Conservation (phyloP, 2,329 filamentous ascomycete species). For the Botrytis cinerea region DNA sequence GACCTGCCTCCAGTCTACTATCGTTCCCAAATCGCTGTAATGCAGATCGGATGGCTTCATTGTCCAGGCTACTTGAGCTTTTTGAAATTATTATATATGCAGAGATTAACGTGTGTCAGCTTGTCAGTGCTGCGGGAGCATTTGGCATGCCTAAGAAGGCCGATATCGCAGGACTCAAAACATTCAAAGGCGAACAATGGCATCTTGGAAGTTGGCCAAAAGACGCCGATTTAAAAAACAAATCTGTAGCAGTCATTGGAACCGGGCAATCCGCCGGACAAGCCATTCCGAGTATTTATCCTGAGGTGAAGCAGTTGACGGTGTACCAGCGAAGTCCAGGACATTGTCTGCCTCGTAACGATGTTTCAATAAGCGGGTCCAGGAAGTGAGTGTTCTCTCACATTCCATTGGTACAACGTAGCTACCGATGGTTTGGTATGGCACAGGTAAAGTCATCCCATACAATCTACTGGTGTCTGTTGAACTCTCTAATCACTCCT, state of each 20-base stretch:
- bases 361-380: background rate
- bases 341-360: conserved; percentile 2
- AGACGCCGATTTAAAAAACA: conserved; percentile 9
- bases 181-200: conserved; percentile 10
- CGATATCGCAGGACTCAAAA: background rate
- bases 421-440: conserved; percentile 1
- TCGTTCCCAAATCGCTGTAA: background rate
- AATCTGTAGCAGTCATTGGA: conserved; percentile 11
- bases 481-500: background rate
- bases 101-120: conserved; percentile 1
- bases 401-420: conserved; percentile 4
- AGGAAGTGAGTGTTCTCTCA: conserved; percentile 11
- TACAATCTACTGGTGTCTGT: background rate
- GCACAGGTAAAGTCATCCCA: background rate
- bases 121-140: conserved; percentile 1
- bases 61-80: background rate
- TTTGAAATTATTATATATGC: conserved; percentile 9
- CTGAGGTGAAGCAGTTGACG: background rate
- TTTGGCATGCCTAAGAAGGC: conserved; percentile 10
- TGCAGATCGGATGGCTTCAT: background rate
- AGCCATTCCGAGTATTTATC: conserved; percentile 8
- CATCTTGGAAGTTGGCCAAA: conserved; percentile 8
- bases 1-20: background rate
- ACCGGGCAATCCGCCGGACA: conserved; percentile 8
- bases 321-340: conserved; percentile 14